Evolutionary conservation across 2,329 filamentous ascomycete genomes (phyloP).

Genomic region (Fusarium sp.): DNA sequence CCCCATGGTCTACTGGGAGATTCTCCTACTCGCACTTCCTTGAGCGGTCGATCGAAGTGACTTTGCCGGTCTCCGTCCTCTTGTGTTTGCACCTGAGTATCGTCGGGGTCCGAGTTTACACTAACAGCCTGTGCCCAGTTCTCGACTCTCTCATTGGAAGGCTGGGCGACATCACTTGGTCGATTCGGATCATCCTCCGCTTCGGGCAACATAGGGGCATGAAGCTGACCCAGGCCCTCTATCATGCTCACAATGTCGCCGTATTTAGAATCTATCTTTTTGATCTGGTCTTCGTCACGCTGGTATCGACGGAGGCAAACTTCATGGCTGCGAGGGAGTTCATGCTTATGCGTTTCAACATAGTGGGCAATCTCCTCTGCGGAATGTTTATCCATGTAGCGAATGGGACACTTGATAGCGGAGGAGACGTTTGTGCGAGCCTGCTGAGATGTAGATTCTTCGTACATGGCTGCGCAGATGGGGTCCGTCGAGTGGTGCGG

Average conservation of each 20-base stretch:
- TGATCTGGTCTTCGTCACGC: slow-evolving; percentile 84
- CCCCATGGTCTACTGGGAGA: slow-evolving; percentile 95
- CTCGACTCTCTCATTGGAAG: slow-evolving; percentile 78
- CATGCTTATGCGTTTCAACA: slow-evolving; percentile 94
- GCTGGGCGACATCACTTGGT: slow-evolving; percentile 59
- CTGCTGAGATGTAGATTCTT: slow-evolving; percentile 67
- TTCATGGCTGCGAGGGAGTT: slow-evolving; percentile 92
- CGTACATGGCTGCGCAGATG: slow-evolving; percentile 72
- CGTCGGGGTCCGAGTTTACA: slow-evolving; percentile 56
- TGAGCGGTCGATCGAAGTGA: slow-evolving; percentile 85
- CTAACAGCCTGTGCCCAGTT: slow-evolving; percentile 87
- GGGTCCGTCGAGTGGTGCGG: slow-evolving; percentile 66
- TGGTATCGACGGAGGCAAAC: slow-evolving; percentile 92
- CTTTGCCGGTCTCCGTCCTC: slow-evolving; percentile 70
- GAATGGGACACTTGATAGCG: slow-evolving; percentile 84
- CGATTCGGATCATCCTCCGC: slow-evolving; percentile 58
- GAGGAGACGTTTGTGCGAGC: slow-evolving; percentile 62
- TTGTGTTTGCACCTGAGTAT: slow-evolving; percentile 46
- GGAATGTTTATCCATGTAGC: slow-evolving; percentile 90
- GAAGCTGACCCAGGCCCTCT: slow-evolving; percentile 85
- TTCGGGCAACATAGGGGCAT: slow-evolving; percentile 84
- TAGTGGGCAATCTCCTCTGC: slow-evolving; percentile 94
- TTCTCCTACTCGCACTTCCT: slow-evolving; percentile 92
- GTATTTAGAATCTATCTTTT: slow-evolving; percentile 93
- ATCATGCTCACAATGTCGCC: slow-evolving; percentile 95